Base-by-base conservation (phyloP, 805 yeast genomes). In the Sugiyamaella marilandica region DNA sequence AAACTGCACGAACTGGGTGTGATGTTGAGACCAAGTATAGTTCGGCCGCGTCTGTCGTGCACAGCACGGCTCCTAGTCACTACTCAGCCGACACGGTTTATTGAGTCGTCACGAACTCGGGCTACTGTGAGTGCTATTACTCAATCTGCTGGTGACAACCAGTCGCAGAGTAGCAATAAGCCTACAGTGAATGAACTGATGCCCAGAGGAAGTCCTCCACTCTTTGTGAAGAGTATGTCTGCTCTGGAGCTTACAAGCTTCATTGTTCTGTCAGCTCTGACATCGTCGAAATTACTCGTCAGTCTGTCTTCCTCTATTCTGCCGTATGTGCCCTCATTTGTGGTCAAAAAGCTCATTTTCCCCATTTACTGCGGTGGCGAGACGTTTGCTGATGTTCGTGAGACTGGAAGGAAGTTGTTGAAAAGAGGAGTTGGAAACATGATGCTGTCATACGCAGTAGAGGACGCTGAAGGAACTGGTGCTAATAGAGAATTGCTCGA, bases 391-490 rank as follows among this genome's bases (percentile, higher is more conserved):
- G 86, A 90, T 58, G 94, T 91, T 11, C 74, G 80, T 50, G 67
- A 74, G 51, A 85, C 96, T 2, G 96, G 95, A 50, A 71, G 75
- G 51, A 74, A 81, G 54, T 75, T 91, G 59, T 74, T 81, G 51
- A 68, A 77, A 49, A 77, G 95, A 55, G 95, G 96, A 9, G 86
- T 90, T 64, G 81, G 87, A 60, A 92, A 91, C 74, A 88, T 91
- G 95, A 89, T 91, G 96, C 74, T 91, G n/a, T 85, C 95, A 1
- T 80, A 89, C 67, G 88, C 97, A 13, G 90, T 91, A 49, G 98
- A 91, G 70, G 96, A 94, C 52, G 84, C 97, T 50, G 87, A 87
- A 58, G 96, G 96, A 36, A 79, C 56, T 11, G 59, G 60, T 8
- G 49, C 54, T 19, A 80, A 64, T 74, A 79, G 68, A 62, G 77